These are phyloP conservation scores for Marasmius tenuissimus DNA, from an alignment of 1,284 basidiomycete species.

Conservation along the genomic window DNA sequence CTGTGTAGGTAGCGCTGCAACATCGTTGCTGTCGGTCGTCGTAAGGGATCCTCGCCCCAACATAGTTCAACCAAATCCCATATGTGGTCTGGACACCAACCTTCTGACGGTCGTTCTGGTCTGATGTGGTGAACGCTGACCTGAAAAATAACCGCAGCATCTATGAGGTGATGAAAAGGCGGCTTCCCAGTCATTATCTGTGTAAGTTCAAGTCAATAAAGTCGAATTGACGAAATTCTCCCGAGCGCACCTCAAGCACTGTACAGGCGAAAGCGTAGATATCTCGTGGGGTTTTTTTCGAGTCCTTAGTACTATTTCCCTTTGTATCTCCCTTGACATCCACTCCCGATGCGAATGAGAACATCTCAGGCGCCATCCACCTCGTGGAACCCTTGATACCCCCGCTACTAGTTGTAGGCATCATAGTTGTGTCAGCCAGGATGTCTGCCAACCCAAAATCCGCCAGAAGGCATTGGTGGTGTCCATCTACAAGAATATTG, in stretches of 20 bases:
- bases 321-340: too few species aligned
- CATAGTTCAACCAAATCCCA: slow-evolving; percentile 2
- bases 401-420: not conserved
- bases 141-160: not conserved
- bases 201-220: not conserved
- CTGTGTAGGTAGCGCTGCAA: not conserved
- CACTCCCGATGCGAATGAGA: not conserved
- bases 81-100: slow-evolving; percentile 7
- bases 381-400: not conserved
- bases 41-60: slow-evolving; percentile 1
- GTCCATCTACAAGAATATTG: not conserved
- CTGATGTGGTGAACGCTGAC: not conserved
- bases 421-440: not conserved
- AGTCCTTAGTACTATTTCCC: not conserved
- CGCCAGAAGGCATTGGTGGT: not conserved
- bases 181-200: slow-evolving; percentile 1
- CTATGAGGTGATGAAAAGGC: slow-evolving; percentile 2
- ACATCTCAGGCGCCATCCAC: slow-evolving; percentile 1
- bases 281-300: not conserved
- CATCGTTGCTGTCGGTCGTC: not conserved
- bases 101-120: slow-evolving; percentile 1
- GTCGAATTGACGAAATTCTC: not conserved
- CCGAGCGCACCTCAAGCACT: slow-evolving; percentile 10
- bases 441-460: not conserved
- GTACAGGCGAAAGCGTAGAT: slow-evolving; percentile 13